Evolutionary conservation across 2,329 filamentous ascomycete genomes (phyloP).

Genomic region (Cladosporium velox): DNA sequence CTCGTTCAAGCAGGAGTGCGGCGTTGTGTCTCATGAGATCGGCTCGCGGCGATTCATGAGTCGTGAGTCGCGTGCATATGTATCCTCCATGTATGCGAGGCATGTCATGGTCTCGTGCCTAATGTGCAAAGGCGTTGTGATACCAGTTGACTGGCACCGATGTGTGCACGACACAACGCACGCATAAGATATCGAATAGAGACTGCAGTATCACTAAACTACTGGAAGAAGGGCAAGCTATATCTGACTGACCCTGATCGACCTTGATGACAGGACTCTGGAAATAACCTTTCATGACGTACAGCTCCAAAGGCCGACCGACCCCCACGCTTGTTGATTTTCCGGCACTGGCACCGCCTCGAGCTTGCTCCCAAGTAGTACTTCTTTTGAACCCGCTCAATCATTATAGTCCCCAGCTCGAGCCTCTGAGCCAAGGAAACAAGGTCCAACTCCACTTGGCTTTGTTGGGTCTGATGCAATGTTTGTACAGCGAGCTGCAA

Average conservation of each 20-base stretch:
- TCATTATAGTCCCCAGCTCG: conserved; percentile 5
- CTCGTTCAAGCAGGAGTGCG: background rate
- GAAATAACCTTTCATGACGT: conserved; percentile 7
- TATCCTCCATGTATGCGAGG: background rate
- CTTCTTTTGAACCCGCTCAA: background rate
- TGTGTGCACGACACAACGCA: background rate
- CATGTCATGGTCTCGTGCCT: conserved; percentile 6
- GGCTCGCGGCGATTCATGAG: background rate
- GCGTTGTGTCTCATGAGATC: background rate
- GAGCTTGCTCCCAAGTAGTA: background rate
- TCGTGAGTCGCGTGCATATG: background rate
- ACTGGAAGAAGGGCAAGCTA: background rate
- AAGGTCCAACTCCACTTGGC: conserved; percentile 14
- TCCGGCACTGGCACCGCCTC: background rate
- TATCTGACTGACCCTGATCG: conserved; percentile 8
- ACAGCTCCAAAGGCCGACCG: background rate
- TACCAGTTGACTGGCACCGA: background rate
- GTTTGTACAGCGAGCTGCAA: conserved; percentile 10
- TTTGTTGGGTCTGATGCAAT: conserved; percentile 4
- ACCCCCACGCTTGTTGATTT: conserved; percentile 16
- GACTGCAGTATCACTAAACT: background rate
- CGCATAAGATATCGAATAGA: background rate
- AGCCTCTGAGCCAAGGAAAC: conserved; percentile 15
- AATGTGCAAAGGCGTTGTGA: background rate
- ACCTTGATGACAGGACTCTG: conserved; percentile 1